Conservation (phyloP, 805 yeast species). For the Lachancea mirantina region DNA sequence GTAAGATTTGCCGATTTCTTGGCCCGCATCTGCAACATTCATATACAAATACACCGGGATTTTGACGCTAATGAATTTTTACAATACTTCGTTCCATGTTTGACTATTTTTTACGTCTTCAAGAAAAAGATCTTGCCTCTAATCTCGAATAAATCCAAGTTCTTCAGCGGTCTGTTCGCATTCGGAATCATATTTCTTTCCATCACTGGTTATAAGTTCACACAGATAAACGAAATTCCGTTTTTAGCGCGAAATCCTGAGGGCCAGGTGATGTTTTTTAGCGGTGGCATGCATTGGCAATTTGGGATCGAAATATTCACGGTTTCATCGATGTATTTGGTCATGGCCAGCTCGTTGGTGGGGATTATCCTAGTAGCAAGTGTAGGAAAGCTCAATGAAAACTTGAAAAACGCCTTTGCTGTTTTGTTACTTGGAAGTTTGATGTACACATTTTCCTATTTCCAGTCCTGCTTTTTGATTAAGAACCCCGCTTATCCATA, state of each 20-base stretch:
- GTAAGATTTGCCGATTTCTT: constrained; percentile 49
- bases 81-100: constrained; percentile 40
- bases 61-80: constrained; percentile 39
- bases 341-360: constrained; percentile 38
- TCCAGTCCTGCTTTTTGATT: constrained; percentile 20
- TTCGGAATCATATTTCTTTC: constrained; percentile 36
- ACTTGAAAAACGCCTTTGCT: constrained; percentile 16
- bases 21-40: constrained; percentile 38
- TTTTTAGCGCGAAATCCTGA: constrained; percentile 48
- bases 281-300: constrained; percentile 63
- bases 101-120: constrained; percentile 38
- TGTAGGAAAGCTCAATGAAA: constrained; percentile 13
- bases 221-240: constrained; percentile 54
- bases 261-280: constrained; percentile 46
- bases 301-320: constrained; percentile 61
- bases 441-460: constrained; percentile 21
- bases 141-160: constrained; percentile 21
- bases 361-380: constrained; percentile 35
- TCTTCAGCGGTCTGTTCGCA: constrained; percentile 33
- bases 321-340: constrained; percentile 43
- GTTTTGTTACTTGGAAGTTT: constrained; percentile 12
- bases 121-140: constrained; percentile 40
- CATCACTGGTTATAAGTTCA: constrained; percentile 59
- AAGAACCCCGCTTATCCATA: constrained; percentile 28
- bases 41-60: constrained; percentile 37